Evolutionary conservation across 768 basidiomycete species (phyloP), one percentile per base, ranked within the genome.

Genomic region (Cyclocybe aegerita): DNA sequence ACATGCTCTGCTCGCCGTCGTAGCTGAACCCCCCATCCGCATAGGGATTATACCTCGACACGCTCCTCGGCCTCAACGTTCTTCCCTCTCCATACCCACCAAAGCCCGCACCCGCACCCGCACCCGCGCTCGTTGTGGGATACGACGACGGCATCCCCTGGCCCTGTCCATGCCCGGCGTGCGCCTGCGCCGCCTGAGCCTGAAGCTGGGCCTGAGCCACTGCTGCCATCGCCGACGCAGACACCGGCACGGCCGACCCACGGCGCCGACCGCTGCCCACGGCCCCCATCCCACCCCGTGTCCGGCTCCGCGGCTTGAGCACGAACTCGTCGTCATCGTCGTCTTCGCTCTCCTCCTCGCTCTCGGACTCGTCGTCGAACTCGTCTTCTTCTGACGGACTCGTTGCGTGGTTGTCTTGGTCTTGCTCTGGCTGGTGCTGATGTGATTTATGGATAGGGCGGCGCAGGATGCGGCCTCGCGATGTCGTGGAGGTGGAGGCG

Each of bases 261-360:
- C 48, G 55, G 34, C 52, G 53, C 36, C 31, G 48, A 43, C 38
- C 43, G 16, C 34, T 6, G 43, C 34, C 11, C 15, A n/a, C 29
- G 39, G 39, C 49, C 36, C 17, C 39, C 41, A 39, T 53, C 23
- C 23, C 23, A 23, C 23, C 1, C 23, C 3, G 23, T 23, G 23
- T 23, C 1, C 23, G 39, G 46, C 54, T 51, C 35, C 54, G 55
- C 3, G 62, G 48, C 7, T 63, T 56, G 23, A 64, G 63, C 14
- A 69, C 62, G 48, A 67, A 70, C 57, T 70, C 67, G 49, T 58
- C 61, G n/a, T 61, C 64, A 11, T 58, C 61, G 7, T 62, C 62
- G 31, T 62, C 68, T 8, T 64, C 64, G 29, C 58, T 57, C 37
- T 56, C 50, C 33, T 58, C 55, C 39, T 55, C 60, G 29, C 23